phyloP scores from a whole-genome alignment of 2,329 filamentous ascomycete species.

The Bipolaris bicolor region DNA sequence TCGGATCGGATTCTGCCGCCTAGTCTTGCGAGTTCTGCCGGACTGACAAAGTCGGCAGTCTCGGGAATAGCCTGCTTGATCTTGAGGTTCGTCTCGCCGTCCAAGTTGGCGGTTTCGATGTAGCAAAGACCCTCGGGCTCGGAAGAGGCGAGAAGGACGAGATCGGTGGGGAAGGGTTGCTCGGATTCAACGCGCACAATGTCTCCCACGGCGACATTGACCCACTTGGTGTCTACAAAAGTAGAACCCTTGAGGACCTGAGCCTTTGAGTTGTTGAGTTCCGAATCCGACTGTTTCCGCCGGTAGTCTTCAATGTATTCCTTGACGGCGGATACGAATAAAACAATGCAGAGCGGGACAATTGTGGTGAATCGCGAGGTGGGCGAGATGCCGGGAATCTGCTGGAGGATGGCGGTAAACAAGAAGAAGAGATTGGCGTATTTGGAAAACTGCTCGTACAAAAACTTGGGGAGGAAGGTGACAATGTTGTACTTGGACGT shows the following conservation, averaged over 20 bases:
- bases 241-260: slow-evolving; percentile 80
- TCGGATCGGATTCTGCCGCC: slow-evolving; percentile 89
- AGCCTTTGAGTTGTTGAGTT: slow-evolving; percentile 86
- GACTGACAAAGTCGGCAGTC: slow-evolving; percentile 84
- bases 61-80: slow-evolving; percentile 98
- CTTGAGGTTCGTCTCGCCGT: slow-evolving; percentile 97
- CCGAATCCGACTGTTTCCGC: slow-evolving; percentile 82
- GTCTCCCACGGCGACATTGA: slow-evolving; percentile 90
- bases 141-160: slow-evolving; percentile 90
- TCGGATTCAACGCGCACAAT: slow-evolving; percentile 93
- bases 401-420: slow-evolving; percentile 92
- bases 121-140: slow-evolving; percentile 98
- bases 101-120: slow-evolving; percentile 96
- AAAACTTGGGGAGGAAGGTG: slow-evolving; percentile 94
- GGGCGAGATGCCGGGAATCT: slow-evolving; percentile 92
- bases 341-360: slow-evolving; percentile 85
- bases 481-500: slow-evolving; percentile 96
- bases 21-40: slow-evolving; percentile 81
- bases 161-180: slow-evolving; percentile 90
- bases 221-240: slow-evolving; percentile 90
- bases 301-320: slow-evolving; percentile 94
- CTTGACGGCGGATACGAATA: slow-evolving; percentile 94
- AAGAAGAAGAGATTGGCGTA: slow-evolving; percentile 99
- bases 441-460: slow-evolving; percentile 98
- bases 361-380: slow-evolving; percentile 97